Base-by-base conservation (phyloP, 1,284 basidiomycete species). In the Coriolopsis trogii region DNA sequence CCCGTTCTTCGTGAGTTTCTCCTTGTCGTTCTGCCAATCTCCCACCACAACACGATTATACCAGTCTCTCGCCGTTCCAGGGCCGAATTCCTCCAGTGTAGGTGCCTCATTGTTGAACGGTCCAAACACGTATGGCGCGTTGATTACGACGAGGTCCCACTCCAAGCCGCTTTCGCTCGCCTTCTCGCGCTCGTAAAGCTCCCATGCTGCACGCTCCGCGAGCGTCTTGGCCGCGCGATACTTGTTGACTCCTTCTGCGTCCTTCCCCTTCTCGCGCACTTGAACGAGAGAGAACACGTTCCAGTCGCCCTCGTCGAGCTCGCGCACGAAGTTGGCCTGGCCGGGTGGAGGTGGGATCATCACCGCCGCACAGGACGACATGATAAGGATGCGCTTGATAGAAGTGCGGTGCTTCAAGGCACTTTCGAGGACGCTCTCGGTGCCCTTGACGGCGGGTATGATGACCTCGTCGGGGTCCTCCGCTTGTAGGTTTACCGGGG, bases 161-260 rank as follows among this genome's bases (percentile, higher is more conserved):
- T 62, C 58, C 4, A 76, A 66, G 18, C 58, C 64, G 0, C 68
- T 60, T 6, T 49, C n/a, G n/a, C n/a, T 13, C 10, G 16, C 26
- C 59, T 82, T 78, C 59, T 85, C 68, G 49, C 79, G 72, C 48
- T 82, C 73, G 49, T 77, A 69, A 50, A 84, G 84, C 38, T 79
- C 73, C 81, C 80, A 84, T 1, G 79, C 79, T n/a, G 74, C 75
- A 58, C 67, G 72, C 66, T 93, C 89, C 2, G 89, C 87, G 1
- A 91, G 70, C 4, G 78, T 80, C 73, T 92, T 91, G 18, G 77
- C 80, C n/a, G 76, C 79, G 44, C 73, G 67, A 63, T 87, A 88
- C 59, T 78, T 82, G 38, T 68, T 61, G 6, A 66, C 49, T 3
- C 57, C 59, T 1, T 67, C 39, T 0, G 82, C 78, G 9, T 75